Base-by-base conservation (phyloP, 2,329 filamentous ascomycete genomes). In the Aureobasidium sp. region DNA sequence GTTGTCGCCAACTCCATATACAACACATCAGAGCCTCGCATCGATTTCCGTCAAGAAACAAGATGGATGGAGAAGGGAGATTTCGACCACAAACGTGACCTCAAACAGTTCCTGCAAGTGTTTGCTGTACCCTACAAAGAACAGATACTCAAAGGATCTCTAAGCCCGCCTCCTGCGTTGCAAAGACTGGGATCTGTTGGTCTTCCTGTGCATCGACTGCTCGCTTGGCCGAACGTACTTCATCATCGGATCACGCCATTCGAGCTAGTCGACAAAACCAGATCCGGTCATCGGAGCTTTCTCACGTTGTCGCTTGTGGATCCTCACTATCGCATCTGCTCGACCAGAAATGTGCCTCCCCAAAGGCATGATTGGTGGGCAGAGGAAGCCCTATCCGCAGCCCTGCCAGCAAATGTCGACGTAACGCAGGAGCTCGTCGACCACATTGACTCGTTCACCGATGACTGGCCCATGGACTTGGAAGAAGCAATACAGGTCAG, bases 1-100 rank as follows among this genome's bases (percentile, higher is more conserved):
- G 85, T 88, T 39, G 80, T 79, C 64, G 82, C 82, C 0, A 83
- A 83, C 0, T 81, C 83, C 0, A 72, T 87, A 29, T 84, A 84
- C 0, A 88, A 88, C 68, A 79, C 86, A 50, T 80, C 79, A 0
- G 74, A 79, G 1, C 77, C 76, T 45, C 66, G 65, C 4, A 74
- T 87, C 6, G 70, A 72, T 7, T 84, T 86, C 66, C 78, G 77
- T 9, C 79, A 66, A 49, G 48, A 42, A 32, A 42, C 60, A n/a
- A 50, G 21, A 13, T 21, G 21, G 21, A 21, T 55, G 39, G 57
- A 61, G 34, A 21, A 25, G 7, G 48, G 61, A 27, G 13, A 45
- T 50, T 59, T 49, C 39, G 66, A 76, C 67, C 76, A 48, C 16
- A 21, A 64, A 27, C 11, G 39, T 70, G 73, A 44, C 25, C 48